These are phyloP conservation scores for Cyanophora paradoxa DNA, from an alignment of 78 protist species.

Conservation along the genomic window DNA sequence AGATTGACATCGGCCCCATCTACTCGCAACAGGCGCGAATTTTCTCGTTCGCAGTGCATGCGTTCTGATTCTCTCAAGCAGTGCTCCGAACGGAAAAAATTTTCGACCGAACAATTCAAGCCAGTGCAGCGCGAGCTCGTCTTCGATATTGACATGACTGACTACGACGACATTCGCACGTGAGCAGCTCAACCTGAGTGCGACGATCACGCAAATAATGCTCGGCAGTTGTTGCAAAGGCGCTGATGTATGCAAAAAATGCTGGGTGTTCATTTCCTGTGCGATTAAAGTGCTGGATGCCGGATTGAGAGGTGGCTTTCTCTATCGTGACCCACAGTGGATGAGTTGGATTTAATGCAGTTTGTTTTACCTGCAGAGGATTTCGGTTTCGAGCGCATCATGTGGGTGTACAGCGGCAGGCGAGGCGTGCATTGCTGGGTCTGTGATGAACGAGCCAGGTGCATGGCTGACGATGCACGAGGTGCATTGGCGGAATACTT, in stretches of 20 bases:
- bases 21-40: constrained; percentile 35
- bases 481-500: constrained; percentile 66
- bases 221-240: constrained; percentile 12
- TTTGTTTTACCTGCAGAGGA: constrained; percentile 11
- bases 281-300: constrained; percentile 60
- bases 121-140: constrained; percentile 76
- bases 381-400: constrained; percentile 78
- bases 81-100: not conserved
- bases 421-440: constrained; percentile 99
- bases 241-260: constrained; percentile 56
- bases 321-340: not conserved
- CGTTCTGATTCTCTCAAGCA: not conserved
- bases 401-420: constrained; percentile 96
- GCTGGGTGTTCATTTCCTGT: constrained; percentile 87
- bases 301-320: constrained; percentile 1
- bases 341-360: too few relatives aligned
- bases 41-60: constrained; percentile 21
- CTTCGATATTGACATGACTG: constrained; percentile 96
- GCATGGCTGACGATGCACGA: constrained; percentile 57
- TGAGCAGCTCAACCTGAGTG: constrained; percentile 13
- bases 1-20: constrained; percentile 76
- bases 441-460: constrained; percentile 77
- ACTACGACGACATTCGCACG: constrained; percentile 90
- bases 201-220: not conserved
- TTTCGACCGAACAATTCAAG: constrained; percentile 16